phyloP scores from a whole-genome alignment of 2,329 filamentous ascomycete species.

The Rhinocladiella similis region DNA sequence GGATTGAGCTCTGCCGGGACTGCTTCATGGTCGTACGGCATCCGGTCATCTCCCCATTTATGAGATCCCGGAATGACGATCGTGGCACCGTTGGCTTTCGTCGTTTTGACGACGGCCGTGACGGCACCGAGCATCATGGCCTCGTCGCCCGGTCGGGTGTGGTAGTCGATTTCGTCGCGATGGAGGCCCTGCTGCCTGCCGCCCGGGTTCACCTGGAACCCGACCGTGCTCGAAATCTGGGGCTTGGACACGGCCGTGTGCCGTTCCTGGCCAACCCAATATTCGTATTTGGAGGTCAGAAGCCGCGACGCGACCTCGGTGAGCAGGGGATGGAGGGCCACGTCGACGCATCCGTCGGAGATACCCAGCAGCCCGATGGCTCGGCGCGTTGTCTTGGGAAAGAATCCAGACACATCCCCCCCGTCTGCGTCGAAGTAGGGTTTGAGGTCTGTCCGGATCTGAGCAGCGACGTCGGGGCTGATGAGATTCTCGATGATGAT shows the following conservation, averaged over 20 bases:
- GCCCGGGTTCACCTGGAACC: conserved; percentile 32
- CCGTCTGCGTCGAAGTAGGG: conserved; percentile 25
- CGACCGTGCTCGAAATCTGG: conserved; percentile 34
- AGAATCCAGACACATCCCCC: conserved; percentile 28
- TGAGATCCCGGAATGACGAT: conserved; percentile 32
- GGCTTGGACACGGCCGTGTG: conserved; percentile 22
- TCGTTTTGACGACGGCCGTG: conserved; percentile 31
- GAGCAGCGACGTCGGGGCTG: background rate
- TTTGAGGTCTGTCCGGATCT: conserved; percentile 27
- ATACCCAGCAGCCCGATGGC: conserved; percentile 41
- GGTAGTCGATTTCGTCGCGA: conserved; percentile 35
- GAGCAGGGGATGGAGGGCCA: conserved; percentile 38
- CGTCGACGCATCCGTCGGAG: conserved; percentile 40
- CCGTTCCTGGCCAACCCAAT: conserved; percentile 33
- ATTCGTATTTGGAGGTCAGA: conserved; percentile 37
- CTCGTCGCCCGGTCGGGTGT: conserved; percentile 34
- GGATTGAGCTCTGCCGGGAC: conserved; percentile 34
- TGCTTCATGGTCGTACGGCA: conserved; percentile 23
- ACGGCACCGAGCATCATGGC: conserved; percentile 41
- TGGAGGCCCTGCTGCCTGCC: conserved; percentile 29
- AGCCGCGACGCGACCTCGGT: conserved; percentile 35
- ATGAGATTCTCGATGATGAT: conserved; percentile 25
- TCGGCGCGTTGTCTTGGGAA: conserved; percentile 30
- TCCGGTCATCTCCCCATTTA: conserved; percentile 21
- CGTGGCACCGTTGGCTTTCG: conserved; percentile 33